phyloP scores from a whole-genome alignment of 2,329 filamentous ascomycete species.

The Cryphonectria naterciae region DNA sequence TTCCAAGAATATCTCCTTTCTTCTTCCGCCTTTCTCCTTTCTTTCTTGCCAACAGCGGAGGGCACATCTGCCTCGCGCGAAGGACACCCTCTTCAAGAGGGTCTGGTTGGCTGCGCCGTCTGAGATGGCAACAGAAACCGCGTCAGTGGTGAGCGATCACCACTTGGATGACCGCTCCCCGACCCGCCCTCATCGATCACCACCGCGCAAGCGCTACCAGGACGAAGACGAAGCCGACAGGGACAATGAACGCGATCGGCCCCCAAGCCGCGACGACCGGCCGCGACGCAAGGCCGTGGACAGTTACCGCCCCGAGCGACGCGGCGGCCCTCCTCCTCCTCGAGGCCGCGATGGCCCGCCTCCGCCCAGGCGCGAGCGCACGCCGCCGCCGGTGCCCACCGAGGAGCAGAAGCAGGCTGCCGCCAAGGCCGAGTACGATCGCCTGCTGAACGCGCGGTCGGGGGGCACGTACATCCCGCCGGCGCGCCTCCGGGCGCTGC shows the following conservation, averaged over 20 bases:
- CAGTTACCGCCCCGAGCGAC: constrained; percentile 51
- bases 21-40: neutral
- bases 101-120: constrained; percentile 5
- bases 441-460: constrained; percentile 87
- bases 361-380: constrained; percentile 35
- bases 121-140: constrained; percentile 28
- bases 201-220: constrained; percentile 32
- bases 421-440: constrained; percentile 91
- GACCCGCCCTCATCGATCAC: constrained; percentile 35
- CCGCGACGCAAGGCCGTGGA: constrained; percentile 51
- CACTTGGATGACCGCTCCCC: constrained; percentile 36
- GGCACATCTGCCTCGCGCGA: neutral
- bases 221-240: constrained; percentile 31
- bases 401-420: constrained; percentile 86
- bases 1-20: neutral
- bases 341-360: constrained; percentile 8
- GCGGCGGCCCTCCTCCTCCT: constrained; percentile 6
- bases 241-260: constrained; percentile 31
- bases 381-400: constrained; percentile 52
- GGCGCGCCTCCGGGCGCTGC: constrained; percentile 84
- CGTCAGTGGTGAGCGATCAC: constrained; percentile 27
- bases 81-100: neutral
- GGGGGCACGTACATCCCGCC: constrained; percentile 97
- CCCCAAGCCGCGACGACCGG: constrained; percentile 30
- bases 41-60: neutral